A percentile compares a stretch with the other conserved stretches of the same genome.
Evolutionary conservation across 768 basidiomycete species (phyloP).

Genomic region (Psilocybe sp.): DNA sequence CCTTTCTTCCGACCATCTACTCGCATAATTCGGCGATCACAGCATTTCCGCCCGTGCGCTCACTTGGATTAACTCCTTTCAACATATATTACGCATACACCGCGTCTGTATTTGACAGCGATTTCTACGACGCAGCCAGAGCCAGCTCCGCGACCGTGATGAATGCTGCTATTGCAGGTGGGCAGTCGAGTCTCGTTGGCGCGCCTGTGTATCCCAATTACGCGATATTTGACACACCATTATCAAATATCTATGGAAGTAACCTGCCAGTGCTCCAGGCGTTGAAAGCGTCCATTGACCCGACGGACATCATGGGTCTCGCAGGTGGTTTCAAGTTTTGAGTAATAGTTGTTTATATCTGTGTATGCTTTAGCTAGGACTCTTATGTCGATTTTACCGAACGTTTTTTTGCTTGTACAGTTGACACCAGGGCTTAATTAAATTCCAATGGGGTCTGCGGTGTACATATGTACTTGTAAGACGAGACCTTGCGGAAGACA

Average conservation of each 20-base stretch:
- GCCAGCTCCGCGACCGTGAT: constrained; percentile 34
- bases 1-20: constrained; percentile 39
- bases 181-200: constrained; percentile 32
- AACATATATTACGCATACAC: constrained; percentile 28
- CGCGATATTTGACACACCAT: constrained; percentile 49
- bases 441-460: too few relatives aligned
- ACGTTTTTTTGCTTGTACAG: too few relatives aligned
- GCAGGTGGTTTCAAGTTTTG: constrained; percentile 61
- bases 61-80: constrained; percentile 21
- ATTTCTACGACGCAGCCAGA: constrained; percentile 35
- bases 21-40: constrained; percentile 32
- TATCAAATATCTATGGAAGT: constrained; percentile 48
- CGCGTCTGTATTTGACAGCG: constrained; percentile 12
- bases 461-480: too few relatives aligned
- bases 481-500: too few relatives aligned
- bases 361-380: too few relatives aligned
- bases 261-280: constrained; percentile 39
- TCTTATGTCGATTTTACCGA: too few relatives aligned
- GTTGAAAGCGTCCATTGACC: constrained; percentile 50
- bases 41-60: constrained; percentile 42
- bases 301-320: constrained; percentile 60
- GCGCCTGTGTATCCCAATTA: constrained; percentile 44
- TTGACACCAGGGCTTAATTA: too few relatives aligned
- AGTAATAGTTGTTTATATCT: neutral
- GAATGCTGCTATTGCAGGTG: constrained; percentile 28